Evolutionary conservation across 495 filamentous ascomycete genomes (phyloP).

Genomic region (Neurospora intermedia): DNA sequence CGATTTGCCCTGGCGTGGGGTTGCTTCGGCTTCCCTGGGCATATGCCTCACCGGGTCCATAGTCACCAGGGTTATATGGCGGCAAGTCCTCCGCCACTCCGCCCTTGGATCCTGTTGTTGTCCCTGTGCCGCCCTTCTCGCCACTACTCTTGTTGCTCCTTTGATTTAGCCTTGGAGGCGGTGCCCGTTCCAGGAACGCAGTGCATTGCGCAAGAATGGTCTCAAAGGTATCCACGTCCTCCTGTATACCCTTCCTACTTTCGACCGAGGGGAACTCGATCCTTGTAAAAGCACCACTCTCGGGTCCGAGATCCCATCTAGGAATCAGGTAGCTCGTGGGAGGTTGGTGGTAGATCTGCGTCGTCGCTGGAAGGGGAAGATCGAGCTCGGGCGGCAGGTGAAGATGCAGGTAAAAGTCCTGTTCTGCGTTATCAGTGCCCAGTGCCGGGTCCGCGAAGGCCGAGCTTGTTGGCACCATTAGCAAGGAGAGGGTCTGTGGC

Average conservation of each 20-base stretch:
- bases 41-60: constrained; percentile 70
- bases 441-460: constrained; percentile 53
- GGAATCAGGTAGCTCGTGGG: constrained; percentile 84
- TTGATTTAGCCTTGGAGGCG: constrained; percentile 36
- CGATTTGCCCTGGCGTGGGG: constrained; percentile 58
- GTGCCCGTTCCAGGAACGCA: constrained; percentile 74
- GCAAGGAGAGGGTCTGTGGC: constrained; percentile 75
- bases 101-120: constrained; percentile 27
- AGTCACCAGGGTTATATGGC: constrained; percentile 72
- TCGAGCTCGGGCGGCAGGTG: constrained; percentile 91
- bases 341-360: constrained; percentile 89
- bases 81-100: constrained; percentile 34
- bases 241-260: constrained; percentile 59
- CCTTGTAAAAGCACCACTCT: constrained; percentile 78
- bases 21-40: constrained; percentile 41
- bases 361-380: constrained; percentile 79
- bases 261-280: constrained; percentile 78
- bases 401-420: constrained; percentile 92
- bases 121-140: constrained; percentile 45
- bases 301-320: constrained; percentile 80
- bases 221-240: constrained; percentile 93
- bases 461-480: constrained; percentile 86
- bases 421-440: constrained; percentile 52
- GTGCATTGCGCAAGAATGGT: constrained; percentile 94
- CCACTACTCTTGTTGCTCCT: not conserved